phyloP scores from a whole-genome alignment of 129 eudicot species.

The Mikania micrantha region DNA sequence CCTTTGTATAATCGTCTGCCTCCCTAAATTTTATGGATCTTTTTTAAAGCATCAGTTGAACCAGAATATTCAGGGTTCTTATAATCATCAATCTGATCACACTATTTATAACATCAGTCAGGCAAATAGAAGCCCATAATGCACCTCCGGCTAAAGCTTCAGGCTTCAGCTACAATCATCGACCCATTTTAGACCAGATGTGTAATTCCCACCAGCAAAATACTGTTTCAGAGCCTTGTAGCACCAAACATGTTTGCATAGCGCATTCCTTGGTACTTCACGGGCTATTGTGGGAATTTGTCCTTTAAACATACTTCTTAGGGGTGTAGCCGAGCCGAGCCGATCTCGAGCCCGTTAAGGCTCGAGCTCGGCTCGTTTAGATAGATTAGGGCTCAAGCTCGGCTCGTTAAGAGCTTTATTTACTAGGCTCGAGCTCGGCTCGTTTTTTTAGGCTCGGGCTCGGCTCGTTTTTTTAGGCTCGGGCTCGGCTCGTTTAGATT shows the following conservation, averaged over 20 bases:
- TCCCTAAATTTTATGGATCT: conserved; percentile 60
- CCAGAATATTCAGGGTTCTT: conserved; percentile 66
- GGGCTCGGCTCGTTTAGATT: no score
- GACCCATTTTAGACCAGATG: conserved; percentile 75
- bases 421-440: no score
- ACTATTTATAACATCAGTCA: conserved; percentile 85
- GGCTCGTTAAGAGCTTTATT: no score
- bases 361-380: no score
- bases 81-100: conserved; percentile 78
- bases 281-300: conserved; percentile 71
- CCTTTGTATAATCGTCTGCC: conserved; percentile 72
- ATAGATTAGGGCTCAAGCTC: no score
- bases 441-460: no score
- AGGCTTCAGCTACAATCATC: conserved; percentile 45
- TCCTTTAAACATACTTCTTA: conserved; percentile 74
- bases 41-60: conserved; percentile 58
- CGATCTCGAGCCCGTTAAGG: no score
- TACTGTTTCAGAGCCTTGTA: conserved; percentile 70
- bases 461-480: no score
- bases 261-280: conserved; percentile 83
- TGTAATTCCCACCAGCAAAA: conserved; percentile 72
- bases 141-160: conserved; percentile 81
- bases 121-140: conserved; percentile 63
- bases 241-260: conserved; percentile 88
- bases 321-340: no score